Conservation (phyloP, 2,329 filamentous ascomycete species). For the Neopestalotiopsis clavispora region DNA sequence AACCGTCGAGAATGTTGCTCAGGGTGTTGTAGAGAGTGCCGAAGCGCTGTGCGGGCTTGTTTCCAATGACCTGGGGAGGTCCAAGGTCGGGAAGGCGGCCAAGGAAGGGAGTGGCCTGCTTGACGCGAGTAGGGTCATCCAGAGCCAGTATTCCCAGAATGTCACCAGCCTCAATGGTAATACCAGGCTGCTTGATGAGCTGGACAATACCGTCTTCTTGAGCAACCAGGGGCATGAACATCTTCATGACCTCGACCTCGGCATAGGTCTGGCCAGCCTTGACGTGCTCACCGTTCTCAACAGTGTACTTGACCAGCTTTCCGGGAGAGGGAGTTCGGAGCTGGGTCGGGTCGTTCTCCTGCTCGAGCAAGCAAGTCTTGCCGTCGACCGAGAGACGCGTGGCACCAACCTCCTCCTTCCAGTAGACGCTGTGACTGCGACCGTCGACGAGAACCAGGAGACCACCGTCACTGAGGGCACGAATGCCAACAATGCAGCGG, state of each 20-base stretch:
- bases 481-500: constrained; percentile 91
- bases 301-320: constrained; percentile 97
- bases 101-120: constrained; percentile 93
- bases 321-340: constrained; percentile 92
- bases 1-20: constrained; percentile 87
- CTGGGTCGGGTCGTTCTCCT: constrained; percentile 98
- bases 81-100: constrained; percentile 89
- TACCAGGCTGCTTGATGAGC: constrained; percentile 98
- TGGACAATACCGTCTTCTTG: constrained; percentile 96
- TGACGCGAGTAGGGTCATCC: constrained; percentile 94
- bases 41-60: constrained; percentile 90
- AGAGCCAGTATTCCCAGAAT: constrained; percentile 97
- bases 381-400: constrained; percentile 95
- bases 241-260: constrained; percentile 99
- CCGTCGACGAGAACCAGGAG: constrained; percentile 89
- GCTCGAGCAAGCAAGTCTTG: constrained; percentile 97
- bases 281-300: constrained; percentile 94
- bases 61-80: constrained; percentile 83
- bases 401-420: constrained; percentile 97
- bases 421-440: constrained; percentile 97
- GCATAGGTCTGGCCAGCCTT: constrained; percentile 91
- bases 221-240: constrained; percentile 98
- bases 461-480: constrained; percentile 91
- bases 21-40: constrained; percentile 77
- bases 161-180: constrained; percentile 96